Conservation (phyloP, 331 rosid species). For the Rhamnella rubrinervis region DNA sequence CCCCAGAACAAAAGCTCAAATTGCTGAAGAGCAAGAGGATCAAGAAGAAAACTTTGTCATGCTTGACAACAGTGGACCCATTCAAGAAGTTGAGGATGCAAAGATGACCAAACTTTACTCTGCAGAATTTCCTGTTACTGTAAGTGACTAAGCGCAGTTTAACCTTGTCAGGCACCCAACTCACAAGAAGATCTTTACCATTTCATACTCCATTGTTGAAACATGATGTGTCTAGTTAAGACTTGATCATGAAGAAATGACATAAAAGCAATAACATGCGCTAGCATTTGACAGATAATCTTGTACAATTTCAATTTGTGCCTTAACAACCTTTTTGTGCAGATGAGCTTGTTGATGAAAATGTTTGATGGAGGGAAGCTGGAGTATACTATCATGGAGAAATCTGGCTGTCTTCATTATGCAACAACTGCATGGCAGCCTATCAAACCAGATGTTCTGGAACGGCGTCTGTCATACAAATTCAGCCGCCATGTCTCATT, state of each 20-base stretch:
- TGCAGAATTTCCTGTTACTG: constrained; percentile 67
- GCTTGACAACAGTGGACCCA: constrained; percentile 47
- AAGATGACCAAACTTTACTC: constrained; percentile 56
- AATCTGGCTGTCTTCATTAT: constrained; percentile 62
- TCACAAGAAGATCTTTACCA: too few relatives aligned
- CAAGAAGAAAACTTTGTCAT: constrained; percentile 46
- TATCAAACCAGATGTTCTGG: constrained; percentile 37
- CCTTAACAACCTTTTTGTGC: background rate
- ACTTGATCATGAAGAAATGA: too few relatives aligned
- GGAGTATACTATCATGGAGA: constrained; percentile 65
- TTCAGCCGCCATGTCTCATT: constrained; percentile 50
- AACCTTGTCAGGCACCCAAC: background rate
- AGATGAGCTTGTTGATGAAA: constrained; percentile 60
- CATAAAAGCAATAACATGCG: too few relatives aligned
- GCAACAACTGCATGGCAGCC: constrained; percentile 57
- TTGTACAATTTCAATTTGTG: too few relatives aligned
- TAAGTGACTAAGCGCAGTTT: constrained; percentile 22
- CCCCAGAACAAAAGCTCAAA: constrained; percentile 50
- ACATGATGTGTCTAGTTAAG: too few relatives aligned
- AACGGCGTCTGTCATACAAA: constrained; percentile 58
- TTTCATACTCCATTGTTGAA: too few relatives aligned
- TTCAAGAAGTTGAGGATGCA: constrained; percentile 45
- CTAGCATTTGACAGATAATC: too few relatives aligned
- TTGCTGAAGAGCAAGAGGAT: constrained; percentile 52
- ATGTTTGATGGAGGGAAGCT: constrained; percentile 67